Percentiles rank a stretch among this genome's conserved stretches.
phyloP scores from a whole-genome alignment of 2,329 filamentous ascomycete genomes.

The Xylariales sp. region DNA sequence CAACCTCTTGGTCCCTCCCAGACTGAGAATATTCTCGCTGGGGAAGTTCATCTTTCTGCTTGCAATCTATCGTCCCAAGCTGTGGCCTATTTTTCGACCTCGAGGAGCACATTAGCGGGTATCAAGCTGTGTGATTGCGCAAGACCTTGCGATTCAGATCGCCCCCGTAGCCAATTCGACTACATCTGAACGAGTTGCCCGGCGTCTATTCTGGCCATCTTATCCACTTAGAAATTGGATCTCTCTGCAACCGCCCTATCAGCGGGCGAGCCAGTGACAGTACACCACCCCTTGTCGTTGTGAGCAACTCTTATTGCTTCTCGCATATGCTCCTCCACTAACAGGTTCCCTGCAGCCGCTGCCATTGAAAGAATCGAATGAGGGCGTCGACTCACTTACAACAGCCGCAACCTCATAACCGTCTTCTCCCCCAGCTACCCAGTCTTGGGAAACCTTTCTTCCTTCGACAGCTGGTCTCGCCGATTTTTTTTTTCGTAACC shows the following conservation, averaged over 20 bases:
- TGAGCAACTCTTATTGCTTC: slow-evolving; percentile 35
- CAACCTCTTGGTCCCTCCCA: slow-evolving; percentile 12
- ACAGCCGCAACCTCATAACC: slow-evolving; percentile 51
- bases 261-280: slow-evolving; percentile 26
- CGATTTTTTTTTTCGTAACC: slow-evolving; percentile 31
- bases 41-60: too few relatives aligned
- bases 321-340: slow-evolving; percentile 30
- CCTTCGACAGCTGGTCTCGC: slow-evolving; percentile 55
- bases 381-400: slow-evolving; percentile 22
- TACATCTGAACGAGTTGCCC: slow-evolving; percentile 29
- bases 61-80: neutral
- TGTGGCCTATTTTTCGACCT: slow-evolving; percentile 6
- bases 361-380: slow-evolving; percentile 23
- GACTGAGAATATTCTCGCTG: too few relatives aligned
- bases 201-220: slow-evolving; percentile 42
- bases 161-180: slow-evolving; percentile 19
- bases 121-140: slow-evolving; percentile 2
- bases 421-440: slow-evolving; percentile 34
- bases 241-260: slow-evolving; percentile 35
- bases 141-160: slow-evolving; percentile 14
- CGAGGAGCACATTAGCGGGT: too few relatives aligned
- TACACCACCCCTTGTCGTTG: slow-evolving; percentile 32
- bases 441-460: slow-evolving; percentile 28
- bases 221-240: slow-evolving; percentile 34
- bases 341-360: slow-evolving; percentile 32